A percentile compares a stretch with the other conserved stretches of the same genome.
Evolutionary conservation across 2,329 filamentous ascomycete genomes (phyloP).

Genomic region (Coniochaeta sp.): DNA sequence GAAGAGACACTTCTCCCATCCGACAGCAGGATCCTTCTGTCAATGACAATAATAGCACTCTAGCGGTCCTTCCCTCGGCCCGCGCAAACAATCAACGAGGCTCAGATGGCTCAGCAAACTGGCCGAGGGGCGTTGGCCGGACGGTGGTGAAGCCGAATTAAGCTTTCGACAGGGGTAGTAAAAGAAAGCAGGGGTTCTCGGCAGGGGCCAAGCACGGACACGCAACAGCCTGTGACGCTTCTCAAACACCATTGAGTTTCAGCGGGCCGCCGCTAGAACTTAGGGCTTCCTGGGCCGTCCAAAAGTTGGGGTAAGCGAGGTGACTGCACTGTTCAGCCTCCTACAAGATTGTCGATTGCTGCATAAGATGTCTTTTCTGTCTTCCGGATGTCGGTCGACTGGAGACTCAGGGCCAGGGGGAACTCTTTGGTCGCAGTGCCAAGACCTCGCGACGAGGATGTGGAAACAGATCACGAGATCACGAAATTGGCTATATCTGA

Average conservation of each 20-base stretch:
- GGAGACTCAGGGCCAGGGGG: too few relatives aligned
- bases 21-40: too few relatives aligned
- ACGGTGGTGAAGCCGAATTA: neutral
- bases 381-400: neutral
- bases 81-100: neutral
- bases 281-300: too few relatives aligned
- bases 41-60: too few relatives aligned
- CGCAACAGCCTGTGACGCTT: conserved; percentile 8
- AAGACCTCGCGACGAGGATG: neutral
- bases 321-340: too few relatives aligned
- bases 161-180: neutral
- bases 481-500: too few relatives aligned
- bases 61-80: neutral
- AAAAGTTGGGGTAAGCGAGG: neutral
- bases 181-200: neutral
- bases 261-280: neutral
- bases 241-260: conserved; percentile 11
- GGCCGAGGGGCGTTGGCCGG: neutral
- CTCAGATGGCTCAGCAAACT: neutral
- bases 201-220: neutral
- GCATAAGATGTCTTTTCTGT: too few relatives aligned
- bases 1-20: neutral
- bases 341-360: too few relatives aligned
- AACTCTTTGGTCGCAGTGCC: too few relatives aligned
- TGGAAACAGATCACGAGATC: too few relatives aligned